Base-by-base conservation (phyloP, 306 rosid genomes). In the Argentina anserina region DNA sequence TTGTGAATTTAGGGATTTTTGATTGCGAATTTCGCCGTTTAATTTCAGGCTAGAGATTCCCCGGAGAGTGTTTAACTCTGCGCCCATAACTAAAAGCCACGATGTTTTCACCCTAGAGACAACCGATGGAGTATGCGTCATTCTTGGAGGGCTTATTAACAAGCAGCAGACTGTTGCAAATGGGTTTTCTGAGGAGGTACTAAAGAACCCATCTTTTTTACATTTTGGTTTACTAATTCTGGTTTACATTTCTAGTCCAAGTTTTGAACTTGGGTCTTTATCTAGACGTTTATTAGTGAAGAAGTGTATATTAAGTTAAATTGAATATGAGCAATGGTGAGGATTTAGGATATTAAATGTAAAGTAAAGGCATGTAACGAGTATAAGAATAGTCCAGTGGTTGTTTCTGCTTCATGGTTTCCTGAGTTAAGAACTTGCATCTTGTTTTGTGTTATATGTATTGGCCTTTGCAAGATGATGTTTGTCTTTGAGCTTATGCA, bases 171-270 rank as follows among this genome's bases (percentile, higher is more conserved):
- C 90, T 4, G 20, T 34, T 5, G 86, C 80, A 20, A 90, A 83
- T 67, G 98, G 91, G 61, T 88, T 93, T 65, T 26, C 89, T 10
- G 23, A 69, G 14, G 81, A 87, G 98, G 96, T 89, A 76, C 42
- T 53, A 3, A 61, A 65, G 26, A 28, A n/a, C 3, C 5, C 36
- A 33, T 26, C 2, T 21, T 70, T 8, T 70, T 15, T 13, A 31
- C 4, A 25, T 31, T 39, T 49, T 69, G 3, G 6, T n/a, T 9
- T 67, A 29, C 15, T 43, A 14, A 7, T 43, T 67, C 33, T 43
- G 56, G 59, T 47, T 49, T 33, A 9, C 58, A 46, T 46, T n/a
- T 6, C 26, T 26, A 21, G 25, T 25, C 15, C 37, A 14, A 9
- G 21, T 20, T 67, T 29, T 11, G 60, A 68, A 47, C 34, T 46